phyloP scores from a whole-genome alignment of 768 basidiomycete species.

The Gyrodon lividus region DNA sequence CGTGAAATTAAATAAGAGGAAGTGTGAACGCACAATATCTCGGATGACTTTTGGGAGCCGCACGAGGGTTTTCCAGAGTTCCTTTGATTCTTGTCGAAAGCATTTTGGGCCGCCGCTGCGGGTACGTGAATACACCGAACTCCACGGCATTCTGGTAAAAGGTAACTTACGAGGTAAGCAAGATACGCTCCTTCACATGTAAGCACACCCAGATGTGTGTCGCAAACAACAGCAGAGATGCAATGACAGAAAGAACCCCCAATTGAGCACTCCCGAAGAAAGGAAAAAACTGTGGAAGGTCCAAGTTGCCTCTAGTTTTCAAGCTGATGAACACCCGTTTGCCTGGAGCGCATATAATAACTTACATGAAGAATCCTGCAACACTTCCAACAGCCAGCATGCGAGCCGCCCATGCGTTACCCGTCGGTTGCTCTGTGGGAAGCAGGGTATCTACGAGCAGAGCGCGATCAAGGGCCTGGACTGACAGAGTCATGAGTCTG shows the following conservation, averaged over 20 bases:
- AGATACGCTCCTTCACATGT: slow-evolving; percentile 70
- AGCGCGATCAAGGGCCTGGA: slow-evolving; percentile 88
- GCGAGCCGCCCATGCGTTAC: slow-evolving; percentile 94
- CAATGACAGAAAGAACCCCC: slow-evolving; percentile 76
- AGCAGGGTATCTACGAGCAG: slow-evolving; percentile 86
- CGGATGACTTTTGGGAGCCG: slow-evolving; percentile 73
- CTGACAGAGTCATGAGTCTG: slow-evolving; percentile 35
- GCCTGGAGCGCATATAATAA: neutral
- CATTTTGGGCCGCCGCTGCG: slow-evolving; percentile 24
- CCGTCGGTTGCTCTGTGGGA: slow-evolving; percentile 69
- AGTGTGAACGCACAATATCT: slow-evolving; percentile 62
- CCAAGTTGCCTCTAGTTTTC: slow-evolving; percentile 65
- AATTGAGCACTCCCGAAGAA: slow-evolving; percentile 80
- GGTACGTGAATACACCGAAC: slow-evolving; percentile 5
- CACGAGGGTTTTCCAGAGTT: slow-evolving; percentile 70
- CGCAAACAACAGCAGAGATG: slow-evolving; percentile 60
- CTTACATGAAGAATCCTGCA: slow-evolving; percentile 85
- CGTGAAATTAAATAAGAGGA: slow-evolving; percentile 2
- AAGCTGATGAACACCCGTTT: neutral
- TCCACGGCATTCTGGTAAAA: neutral
- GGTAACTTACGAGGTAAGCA: slow-evolving; percentile 42
- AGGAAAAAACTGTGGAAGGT: slow-evolving; percentile 68
- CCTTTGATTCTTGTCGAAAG: slow-evolving; percentile 47
- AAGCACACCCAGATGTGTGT: slow-evolving; percentile 64
- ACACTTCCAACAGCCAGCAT: slow-evolving; percentile 89